Evolutionary conservation across 768 basidiomycete species (phyloP), one percentile per base, ranked within the genome.

Genomic region (Boletus tomentosulus): DNA sequence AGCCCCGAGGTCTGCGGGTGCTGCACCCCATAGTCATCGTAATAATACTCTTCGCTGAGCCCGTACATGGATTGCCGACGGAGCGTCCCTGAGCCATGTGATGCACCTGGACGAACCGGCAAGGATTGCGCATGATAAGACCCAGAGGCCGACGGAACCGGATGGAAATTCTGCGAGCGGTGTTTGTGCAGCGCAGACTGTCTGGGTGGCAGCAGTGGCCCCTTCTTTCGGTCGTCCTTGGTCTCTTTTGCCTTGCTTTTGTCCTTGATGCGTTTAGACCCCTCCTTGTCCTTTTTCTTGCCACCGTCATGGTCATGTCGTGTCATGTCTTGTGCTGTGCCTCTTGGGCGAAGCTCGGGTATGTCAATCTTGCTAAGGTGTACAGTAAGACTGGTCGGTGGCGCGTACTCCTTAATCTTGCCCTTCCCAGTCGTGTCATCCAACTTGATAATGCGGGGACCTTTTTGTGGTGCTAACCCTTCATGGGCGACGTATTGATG

Each of bases 281-380:
- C 65, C 50, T 67, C 69, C 33, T 65, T 48, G 9, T 48, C 62
- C 43, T 61, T 67, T 42, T 49, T 57, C 54, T 53, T 64, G 6
- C 31, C 51, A 0, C 11, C 30, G 22, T 51, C 59, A 1, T 33
- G 38, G 22, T 51, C 59, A 1, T 33, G 38, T 12, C 42, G 42
- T 25, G 31, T 59, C 54, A 13, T 28, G 49, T 22, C 42, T 16
- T 35, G 35, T 9, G 35, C 9, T n/a, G 51, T 31, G 0, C 61
- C 28, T 22, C 62, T 56, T 4, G 65, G 62, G 6, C 54, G 79
- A 15, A 93, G 78, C 65, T 93, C 90, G 0, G 89, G 90, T 82
- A 93, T 92, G 13, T 85, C 75, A 46, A 93, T 90, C 75, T 92
- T 92, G 76, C 89, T 89, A 16, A 93, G 69, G 66, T 92, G 89